Base-by-base conservation (phyloP, 169 alveolate genomes). In the Plasmodium blacklocki region DNA sequence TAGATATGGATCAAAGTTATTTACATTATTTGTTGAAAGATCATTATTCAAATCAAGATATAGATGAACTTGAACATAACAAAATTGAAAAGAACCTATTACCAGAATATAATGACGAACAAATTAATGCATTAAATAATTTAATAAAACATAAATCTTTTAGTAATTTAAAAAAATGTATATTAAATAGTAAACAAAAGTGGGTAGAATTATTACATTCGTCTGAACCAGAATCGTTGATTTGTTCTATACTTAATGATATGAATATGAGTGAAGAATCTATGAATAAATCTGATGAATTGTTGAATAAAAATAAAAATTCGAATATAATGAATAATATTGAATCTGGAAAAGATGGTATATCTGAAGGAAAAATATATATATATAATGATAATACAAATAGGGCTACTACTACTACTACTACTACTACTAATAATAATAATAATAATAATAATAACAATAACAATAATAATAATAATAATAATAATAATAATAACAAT, bases 11-110 rank as follows among this genome's bases (percentile, higher is more conserved):
- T 39, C 29, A 23, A 47, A 19, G 52, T 15, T 50, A 64, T 70
- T 45, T 91, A 19, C 89, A 88, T 45, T 70, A 47, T 70, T 67
- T 93, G 23, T 89, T 78, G 56, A 76, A 89, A 73, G 93, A 90
- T 71, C 52, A 78, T 93, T 59, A 29, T 90, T 29, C 78, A 49
- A 87, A 73, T 89, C n/a, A 89, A 47, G 15, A 75, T 72, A 18
- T 59, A 59, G 52, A 88, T 39, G 29, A 50, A 21, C 39, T 26
- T 19, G 26, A 23, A 12, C 85, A 18, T 7, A 58, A 43, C 2
- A 59, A 68, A 50, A 45, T 67, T 83, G 91, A 70, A 47, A 68
- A 58, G n/a, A 60, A 18, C 3, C 12, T 83, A 39, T 56, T 83
- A 62, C 91, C 91, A 68, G 91, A 83, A 43, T 83, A 83, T 68